Conservation (phyloP, 768 basidiomycete species). For the Trametes cubensis region DNA sequence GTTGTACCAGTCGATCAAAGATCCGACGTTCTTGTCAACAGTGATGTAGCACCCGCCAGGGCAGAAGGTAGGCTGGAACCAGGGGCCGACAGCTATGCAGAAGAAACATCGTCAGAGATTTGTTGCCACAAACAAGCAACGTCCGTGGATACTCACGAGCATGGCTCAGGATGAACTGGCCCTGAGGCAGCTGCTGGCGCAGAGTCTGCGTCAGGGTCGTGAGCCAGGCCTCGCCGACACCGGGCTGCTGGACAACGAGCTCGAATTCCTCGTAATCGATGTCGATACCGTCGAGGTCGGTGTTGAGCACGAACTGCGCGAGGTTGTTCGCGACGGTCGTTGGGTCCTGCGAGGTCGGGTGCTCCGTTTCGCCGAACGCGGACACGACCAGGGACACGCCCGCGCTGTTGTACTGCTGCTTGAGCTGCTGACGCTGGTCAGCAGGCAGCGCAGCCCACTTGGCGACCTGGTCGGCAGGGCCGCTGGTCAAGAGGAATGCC, state of each 20-base stretch:
- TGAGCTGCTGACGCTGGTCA: constrained; percentile 41
- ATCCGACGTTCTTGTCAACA: constrained; percentile 44
- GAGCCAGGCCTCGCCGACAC: constrained; percentile 52
- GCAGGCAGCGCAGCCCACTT: constrained; percentile 45
- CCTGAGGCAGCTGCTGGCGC: constrained; percentile 36
- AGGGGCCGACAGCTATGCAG: constrained; percentile 44
- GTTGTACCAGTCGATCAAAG: constrained; percentile 51
- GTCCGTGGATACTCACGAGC: constrained; percentile 29
- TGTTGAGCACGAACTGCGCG: constrained; percentile 49
- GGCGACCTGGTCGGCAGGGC: constrained; percentile 46
- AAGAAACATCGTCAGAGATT: background rate
- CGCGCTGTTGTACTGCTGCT: constrained; percentile 52
- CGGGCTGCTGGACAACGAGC: constrained; percentile 56
- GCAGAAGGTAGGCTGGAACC: constrained; percentile 42
- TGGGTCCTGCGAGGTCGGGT: constrained; percentile 47
- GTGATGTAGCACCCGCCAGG: constrained; percentile 44
- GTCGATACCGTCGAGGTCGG: constrained; percentile 54
- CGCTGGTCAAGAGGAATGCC: constrained; percentile 45
- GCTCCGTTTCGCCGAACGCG: constrained; percentile 50
- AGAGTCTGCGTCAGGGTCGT: constrained; percentile 40
- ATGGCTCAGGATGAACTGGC: constrained; percentile 41
- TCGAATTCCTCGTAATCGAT: constrained; percentile 60
- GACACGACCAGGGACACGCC: constrained; percentile 63
- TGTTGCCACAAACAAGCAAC: too few relatives aligned
- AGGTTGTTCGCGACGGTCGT: constrained; percentile 43